Evolutionary conservation across 1,284 basidiomycete species (phyloP), one percentile per base, ranked within the genome.

Genomic region (Leccinum fallax): DNA sequence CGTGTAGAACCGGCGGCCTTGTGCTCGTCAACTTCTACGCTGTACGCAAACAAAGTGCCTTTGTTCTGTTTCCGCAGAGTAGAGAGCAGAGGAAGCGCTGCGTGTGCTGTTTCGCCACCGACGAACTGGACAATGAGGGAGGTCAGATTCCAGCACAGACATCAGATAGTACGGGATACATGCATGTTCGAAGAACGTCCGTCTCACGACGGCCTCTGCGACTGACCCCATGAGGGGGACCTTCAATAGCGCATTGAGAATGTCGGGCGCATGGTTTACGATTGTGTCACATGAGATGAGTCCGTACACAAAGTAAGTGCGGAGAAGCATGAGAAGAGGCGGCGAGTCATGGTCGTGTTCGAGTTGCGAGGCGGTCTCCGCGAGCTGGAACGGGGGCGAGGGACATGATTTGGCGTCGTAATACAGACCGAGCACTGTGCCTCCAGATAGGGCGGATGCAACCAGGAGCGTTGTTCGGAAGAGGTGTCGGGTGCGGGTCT

Each of bases 131-230:
- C 1, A 6, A 30, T 11, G 5, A 32, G 3, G 10, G n/a, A 57
- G 24, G 9, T 65, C 32, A 53, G 56, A 53, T 5, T 26, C 5
- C 3, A 11, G 2, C 16, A 48, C 8, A 46, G 11, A 53, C n/a
- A 15, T 59, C 15, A 52, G 4, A 13, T 34, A 2, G 55, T 1
- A 9, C 15, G 2, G 32, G 38, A 57, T 5, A 71, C 81, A 34
- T 65, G 89, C 90, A 76, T 94, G 92, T 55, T 85, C 80, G 71
- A 96, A 97, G 80, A 97, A 97, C 3, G 95, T 97, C 30, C 81
- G 77, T 52, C 93, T 82, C 10, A 97, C 89, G 62, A 93, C 73
- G 7, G 80, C 81, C 72, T 94, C 88, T 2, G 90, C 87, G 48
- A 93, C 65, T 55, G 83, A 78, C 61, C 80, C 83, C 2, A 96